These are phyloP conservation scores for Erigeron canadensis DNA, from an alignment of 129 eudicot genomes.

Conservation along the genomic window DNA sequence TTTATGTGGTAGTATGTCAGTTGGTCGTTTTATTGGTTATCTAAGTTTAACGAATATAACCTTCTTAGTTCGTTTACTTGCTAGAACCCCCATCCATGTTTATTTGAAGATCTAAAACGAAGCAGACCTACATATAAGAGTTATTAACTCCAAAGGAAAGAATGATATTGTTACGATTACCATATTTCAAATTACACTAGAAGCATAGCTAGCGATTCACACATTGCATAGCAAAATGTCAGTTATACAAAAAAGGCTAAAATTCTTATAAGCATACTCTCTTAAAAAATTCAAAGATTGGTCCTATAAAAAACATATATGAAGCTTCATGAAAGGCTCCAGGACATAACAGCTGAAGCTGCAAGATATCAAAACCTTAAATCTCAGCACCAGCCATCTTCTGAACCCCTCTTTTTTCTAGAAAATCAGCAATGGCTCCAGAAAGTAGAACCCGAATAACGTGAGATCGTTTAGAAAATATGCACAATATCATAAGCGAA, in stretches of 20 bases:
- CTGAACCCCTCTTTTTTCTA: not conserved
- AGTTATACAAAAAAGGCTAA: not conserved
- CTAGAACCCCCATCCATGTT: too few species aligned
- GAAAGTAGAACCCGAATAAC: not conserved
- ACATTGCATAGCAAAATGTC: not conserved
- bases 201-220: not conserved
- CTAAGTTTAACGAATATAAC: too few species aligned
- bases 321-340: not conserved
- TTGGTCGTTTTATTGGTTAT: too few species aligned
- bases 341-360: not conserved
- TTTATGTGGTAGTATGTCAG: too few species aligned
- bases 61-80: too few species aligned
- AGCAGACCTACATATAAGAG: too few species aligned
- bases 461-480: slow-evolving; percentile 47
- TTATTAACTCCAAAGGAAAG: too few species aligned
- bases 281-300: not conserved
- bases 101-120: too few species aligned
- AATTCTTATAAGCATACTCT: not conserved
- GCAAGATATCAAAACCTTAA: not conserved
- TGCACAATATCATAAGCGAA: slow-evolving; percentile 91
- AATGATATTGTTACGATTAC: too few species aligned
- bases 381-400: slow-evolving; percentile 3
- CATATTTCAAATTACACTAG: too few species aligned
- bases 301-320: not conserved
- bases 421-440: not conserved